phyloP scores from a whole-genome alignment of 2,329 filamentous ascomycete species.

The Septoria petroselini region DNA sequence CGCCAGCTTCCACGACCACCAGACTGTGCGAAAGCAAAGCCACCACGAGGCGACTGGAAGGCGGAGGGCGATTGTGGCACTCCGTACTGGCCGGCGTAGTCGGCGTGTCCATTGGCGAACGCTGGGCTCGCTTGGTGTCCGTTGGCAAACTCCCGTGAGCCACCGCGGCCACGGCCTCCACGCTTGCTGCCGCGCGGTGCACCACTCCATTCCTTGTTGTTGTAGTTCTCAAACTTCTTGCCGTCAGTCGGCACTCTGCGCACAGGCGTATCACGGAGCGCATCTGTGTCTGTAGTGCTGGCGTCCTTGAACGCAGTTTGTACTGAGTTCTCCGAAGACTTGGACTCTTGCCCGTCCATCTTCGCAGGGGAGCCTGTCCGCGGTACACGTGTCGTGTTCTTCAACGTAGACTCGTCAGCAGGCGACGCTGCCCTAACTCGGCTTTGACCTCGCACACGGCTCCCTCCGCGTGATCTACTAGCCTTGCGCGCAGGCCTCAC shows the following conservation, averaged over 20 bases:
- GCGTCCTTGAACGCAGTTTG: constrained; percentile 15
- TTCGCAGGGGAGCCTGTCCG: constrained; percentile 25
- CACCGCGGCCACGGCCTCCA: constrained; percentile 36
- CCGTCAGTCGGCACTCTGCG: constrained; percentile 25
- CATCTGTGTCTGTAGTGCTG: constrained; percentile 19
- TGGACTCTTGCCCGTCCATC: constrained; percentile 21
- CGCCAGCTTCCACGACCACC: constrained; percentile 48
- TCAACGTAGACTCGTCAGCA: not conserved
- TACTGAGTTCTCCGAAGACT: constrained; percentile 24
- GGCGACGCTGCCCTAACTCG: constrained; percentile 7
- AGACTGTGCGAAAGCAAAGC: constrained; percentile 33
- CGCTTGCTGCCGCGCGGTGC: constrained; percentile 32
- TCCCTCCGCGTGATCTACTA: constrained; percentile 21
- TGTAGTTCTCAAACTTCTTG: constrained; percentile 28
- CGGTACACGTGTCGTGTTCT: constrained; percentile 10
- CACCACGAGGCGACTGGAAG: constrained; percentile 33
- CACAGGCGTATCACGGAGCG: constrained; percentile 12
- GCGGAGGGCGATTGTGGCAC: constrained; percentile 33
- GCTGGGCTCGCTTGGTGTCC: constrained; percentile 28
- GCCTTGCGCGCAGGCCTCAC: constrained; percentile 22
- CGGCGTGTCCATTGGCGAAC: constrained; percentile 25
- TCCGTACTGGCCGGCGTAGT: constrained; percentile 29
- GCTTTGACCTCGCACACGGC: constrained; percentile 17
- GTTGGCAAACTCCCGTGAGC: constrained; percentile 35
- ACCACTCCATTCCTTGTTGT: constrained; percentile 28